phyloP scores from a whole-genome alignment of 768 basidiomycete genomes.

The Boletus barrowsii region DNA sequence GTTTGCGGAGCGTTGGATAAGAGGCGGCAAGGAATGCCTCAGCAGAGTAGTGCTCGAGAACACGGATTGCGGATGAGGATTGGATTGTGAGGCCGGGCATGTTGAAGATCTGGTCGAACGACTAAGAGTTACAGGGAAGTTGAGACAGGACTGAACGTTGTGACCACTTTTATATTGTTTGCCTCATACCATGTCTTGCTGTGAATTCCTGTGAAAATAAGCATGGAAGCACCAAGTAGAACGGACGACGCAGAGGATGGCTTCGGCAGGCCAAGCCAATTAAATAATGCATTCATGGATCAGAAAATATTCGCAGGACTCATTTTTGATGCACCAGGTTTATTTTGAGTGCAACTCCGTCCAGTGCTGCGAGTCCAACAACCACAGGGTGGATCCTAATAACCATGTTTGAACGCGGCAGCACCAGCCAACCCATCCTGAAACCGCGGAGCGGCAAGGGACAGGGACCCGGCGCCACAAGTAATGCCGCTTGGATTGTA shows the following conservation, averaged over 20 bases:
- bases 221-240: constrained; percentile 10
- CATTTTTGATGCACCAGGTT: not conserved
- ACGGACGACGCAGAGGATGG: constrained; percentile 9
- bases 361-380: not conserved
- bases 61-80: constrained; percentile 17
- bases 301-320: not conserved
- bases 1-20: constrained; percentile 39
- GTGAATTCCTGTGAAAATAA: constrained; percentile 18
- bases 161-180: constrained; percentile 8
- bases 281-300: not conserved
- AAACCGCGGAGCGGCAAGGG: not conserved
- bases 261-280: constrained; percentile 2
- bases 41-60: constrained; percentile 41
- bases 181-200: constrained; percentile 8
- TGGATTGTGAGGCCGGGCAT: constrained; percentile 34
- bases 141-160: not conserved
- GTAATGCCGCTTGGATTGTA: not conserved
- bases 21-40: constrained; percentile 40
- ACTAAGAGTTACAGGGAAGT: not conserved
- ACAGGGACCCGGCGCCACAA: not conserved
- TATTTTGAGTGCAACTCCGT: no score
- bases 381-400: constrained; percentile 22
- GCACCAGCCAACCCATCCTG: not conserved
- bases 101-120: not conserved
- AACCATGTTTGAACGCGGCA: constrained; percentile 1